phyloP scores from a whole-genome alignment of 495 filamentous ascomycete species.

The Letharia lupina region DNA sequence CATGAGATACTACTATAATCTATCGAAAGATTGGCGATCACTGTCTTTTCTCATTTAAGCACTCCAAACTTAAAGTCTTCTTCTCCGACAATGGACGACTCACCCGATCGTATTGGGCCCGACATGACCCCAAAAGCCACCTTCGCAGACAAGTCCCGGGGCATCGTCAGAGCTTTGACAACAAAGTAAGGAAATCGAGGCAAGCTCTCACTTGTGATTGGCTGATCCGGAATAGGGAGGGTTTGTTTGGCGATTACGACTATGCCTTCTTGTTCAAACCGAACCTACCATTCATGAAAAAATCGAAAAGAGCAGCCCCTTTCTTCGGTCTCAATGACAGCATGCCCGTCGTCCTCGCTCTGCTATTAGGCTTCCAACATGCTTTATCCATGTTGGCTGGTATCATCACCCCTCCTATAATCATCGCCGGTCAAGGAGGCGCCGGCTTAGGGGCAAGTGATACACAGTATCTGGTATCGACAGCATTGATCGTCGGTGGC shows the following conservation, averaged over 20 bases:
- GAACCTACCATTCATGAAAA: slow-evolving; percentile 75
- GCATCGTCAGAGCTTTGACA: slow-evolving; percentile 37
- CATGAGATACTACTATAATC: slow-evolving; percentile 10
- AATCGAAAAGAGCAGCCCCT: slow-evolving; percentile 52
- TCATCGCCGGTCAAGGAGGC: slow-evolving; percentile 54
- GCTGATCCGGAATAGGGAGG: slow-evolving; percentile 38
- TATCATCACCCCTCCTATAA: slow-evolving; percentile 73
- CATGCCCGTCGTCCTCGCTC: slow-evolving; percentile 70
- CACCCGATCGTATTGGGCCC: slow-evolving; percentile 45
- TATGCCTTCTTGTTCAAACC: slow-evolving; percentile 73
- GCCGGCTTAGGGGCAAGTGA: slow-evolving; percentile 54
- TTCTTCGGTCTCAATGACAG: slow-evolving; percentile 84
- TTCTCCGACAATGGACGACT: slow-evolving; percentile 17
- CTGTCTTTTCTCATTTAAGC: background rate
- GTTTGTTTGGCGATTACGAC: slow-evolving; percentile 78
- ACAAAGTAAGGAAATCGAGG: slow-evolving; percentile 37
- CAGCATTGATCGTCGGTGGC: slow-evolving; percentile 79
- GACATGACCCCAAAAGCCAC: slow-evolving; percentile 36
- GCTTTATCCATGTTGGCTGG: slow-evolving; percentile 59
- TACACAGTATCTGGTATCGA: slow-evolving; percentile 80
- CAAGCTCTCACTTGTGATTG: background rate
- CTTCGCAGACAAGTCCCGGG: slow-evolving; percentile 32
- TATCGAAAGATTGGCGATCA: slow-evolving; percentile 13
- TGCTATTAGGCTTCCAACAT: slow-evolving; percentile 67
- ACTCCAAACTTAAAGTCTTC: background rate